phyloP scores from a whole-genome alignment of 2,329 filamentous ascomycete genomes.

The Dothistroma pini region DNA sequence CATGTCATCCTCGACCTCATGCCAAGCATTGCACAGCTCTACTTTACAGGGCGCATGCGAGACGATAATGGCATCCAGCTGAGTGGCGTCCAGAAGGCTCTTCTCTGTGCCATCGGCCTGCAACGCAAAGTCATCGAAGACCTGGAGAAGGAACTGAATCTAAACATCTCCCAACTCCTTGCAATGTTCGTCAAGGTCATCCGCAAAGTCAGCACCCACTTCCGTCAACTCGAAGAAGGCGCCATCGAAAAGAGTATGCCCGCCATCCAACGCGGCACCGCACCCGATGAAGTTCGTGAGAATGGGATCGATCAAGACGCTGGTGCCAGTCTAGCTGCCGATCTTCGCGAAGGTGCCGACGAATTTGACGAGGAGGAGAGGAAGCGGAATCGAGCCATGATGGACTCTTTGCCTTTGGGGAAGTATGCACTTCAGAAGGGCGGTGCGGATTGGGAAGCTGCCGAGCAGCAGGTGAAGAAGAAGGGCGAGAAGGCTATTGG shows the following conservation, averaged over 20 bases:
- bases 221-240: slow-evolving; percentile 69
- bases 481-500: slow-evolving; percentile 47
- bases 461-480: slow-evolving; percentile 69
- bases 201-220: slow-evolving; percentile 77
- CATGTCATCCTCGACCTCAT: slow-evolving; percentile 94
- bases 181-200: slow-evolving; percentile 98
- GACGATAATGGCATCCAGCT: slow-evolving; percentile 56
- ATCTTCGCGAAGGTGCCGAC: slow-evolving; percentile 78
- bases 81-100: slow-evolving; percentile 76
- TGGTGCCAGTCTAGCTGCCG: slow-evolving; percentile 62
- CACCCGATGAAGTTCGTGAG: slow-evolving; percentile 24
- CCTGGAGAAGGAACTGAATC: slow-evolving; percentile 71
- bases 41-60: slow-evolving; percentile 72
- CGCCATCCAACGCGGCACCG: slow-evolving; percentile 37
- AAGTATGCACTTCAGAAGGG: slow-evolving; percentile 62
- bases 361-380: slow-evolving; percentile 64
- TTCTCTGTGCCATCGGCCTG: slow-evolving; percentile 84
- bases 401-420: slow-evolving; percentile 85
- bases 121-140: slow-evolving; percentile 84
- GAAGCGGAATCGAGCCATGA: slow-evolving; percentile 80
- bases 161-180: slow-evolving; percentile 74
- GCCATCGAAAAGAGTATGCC: slow-evolving; percentile 54
- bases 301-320: slow-evolving; percentile 45
- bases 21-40: slow-evolving; percentile 74
- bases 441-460: slow-evolving; percentile 53